These are phyloP conservation scores for Torrubiella hemipterigena DNA, from an alignment of 2,329 filamentous ascomycete genomes.

Conservation along the genomic window DNA sequence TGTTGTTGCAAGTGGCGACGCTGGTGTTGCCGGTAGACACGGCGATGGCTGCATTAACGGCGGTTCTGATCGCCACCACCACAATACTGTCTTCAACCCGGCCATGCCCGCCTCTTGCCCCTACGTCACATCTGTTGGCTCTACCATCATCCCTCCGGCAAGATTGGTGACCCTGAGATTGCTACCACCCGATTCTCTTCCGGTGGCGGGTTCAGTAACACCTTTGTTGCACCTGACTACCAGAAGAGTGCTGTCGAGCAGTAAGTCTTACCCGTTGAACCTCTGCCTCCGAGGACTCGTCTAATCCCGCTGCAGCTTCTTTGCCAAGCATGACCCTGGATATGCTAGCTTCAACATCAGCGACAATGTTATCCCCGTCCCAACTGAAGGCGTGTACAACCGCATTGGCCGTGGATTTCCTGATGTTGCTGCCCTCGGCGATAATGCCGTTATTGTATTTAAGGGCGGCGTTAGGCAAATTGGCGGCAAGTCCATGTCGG, in stretches of 20 bases:
- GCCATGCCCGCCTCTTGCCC: conserved; percentile 27
- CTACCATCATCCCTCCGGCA: conserved; percentile 30
- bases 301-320: conserved; percentile 6
- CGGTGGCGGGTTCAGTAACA: conserved; percentile 26
- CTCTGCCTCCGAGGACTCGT: background rate
- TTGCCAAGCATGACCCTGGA: conserved; percentile 20
- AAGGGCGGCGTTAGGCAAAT: conserved; percentile 10
- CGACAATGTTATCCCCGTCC: conserved; percentile 24
- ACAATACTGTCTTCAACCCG: conserved; percentile 18
- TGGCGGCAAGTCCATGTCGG: conserved; percentile 8
- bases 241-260: conserved; percentile 26
- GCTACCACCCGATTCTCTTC: conserved; percentile 16
- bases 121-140: conserved; percentile 35
- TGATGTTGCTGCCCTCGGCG: conserved; percentile 28
- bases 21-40: conserved; percentile 17
- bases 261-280: conserved; percentile 6
- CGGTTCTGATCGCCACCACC: background rate
- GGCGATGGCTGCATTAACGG: conserved; percentile 1
- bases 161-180: conserved; percentile 30
- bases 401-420: conserved; percentile 27
- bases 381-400: conserved; percentile 18
- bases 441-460: conserved; percentile 29
- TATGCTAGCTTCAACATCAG: conserved; percentile 19
- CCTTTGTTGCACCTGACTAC: conserved; percentile 32
- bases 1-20: conserved; percentile 26